Evolutionary conservation across 1,284 basidiomycete species (phyloP).

Genomic region (Microbotryomycetes sp.): DNA sequence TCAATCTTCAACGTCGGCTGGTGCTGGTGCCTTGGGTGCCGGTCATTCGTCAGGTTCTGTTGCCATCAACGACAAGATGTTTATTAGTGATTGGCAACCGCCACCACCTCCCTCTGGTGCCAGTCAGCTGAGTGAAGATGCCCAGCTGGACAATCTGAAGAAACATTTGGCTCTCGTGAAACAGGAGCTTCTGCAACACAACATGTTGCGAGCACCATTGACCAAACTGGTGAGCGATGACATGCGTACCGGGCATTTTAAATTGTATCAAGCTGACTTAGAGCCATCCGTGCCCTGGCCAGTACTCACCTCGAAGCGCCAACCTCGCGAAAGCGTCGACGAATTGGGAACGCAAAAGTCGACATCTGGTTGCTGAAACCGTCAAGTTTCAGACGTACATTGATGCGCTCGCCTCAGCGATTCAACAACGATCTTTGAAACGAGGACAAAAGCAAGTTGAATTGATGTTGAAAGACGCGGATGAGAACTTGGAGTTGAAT

Average conservation of each 20-base stretch:
- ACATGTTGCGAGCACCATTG: constrained; percentile 78
- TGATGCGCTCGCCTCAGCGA: constrained; percentile 73
- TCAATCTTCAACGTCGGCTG: not conserved
- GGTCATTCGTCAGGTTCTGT: not conserved
- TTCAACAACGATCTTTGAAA: constrained; percentile 51
- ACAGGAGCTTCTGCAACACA: constrained; percentile 73
- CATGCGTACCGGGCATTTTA: not conserved
- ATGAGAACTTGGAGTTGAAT: constrained; percentile 14
- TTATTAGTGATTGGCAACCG: constrained; percentile 89
- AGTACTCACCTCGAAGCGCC: constrained; percentile 73
- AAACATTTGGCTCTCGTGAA: constrained; percentile 72
- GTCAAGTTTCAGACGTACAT: constrained; percentile 96
- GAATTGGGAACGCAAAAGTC: constrained; percentile 90
- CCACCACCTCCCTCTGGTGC: constrained; percentile 74
- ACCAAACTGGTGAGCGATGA: constrained; percentile 57
- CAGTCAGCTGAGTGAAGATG: constrained; percentile 83
- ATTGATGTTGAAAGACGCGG: constrained; percentile 25
- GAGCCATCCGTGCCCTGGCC: not conserved
- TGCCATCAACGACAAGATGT: constrained; percentile 57
- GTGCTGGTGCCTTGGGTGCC: not conserved
- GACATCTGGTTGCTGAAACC: constrained; percentile 80
- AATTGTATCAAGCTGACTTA: not conserved
- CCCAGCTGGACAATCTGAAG: constrained; percentile 75
- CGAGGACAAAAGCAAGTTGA: constrained; percentile 33
- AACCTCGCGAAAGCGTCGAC: constrained; percentile 68